Conservation (phyloP, 2,329 filamentous ascomycete genomes). For the Hymenoscyphus scutula region DNA sequence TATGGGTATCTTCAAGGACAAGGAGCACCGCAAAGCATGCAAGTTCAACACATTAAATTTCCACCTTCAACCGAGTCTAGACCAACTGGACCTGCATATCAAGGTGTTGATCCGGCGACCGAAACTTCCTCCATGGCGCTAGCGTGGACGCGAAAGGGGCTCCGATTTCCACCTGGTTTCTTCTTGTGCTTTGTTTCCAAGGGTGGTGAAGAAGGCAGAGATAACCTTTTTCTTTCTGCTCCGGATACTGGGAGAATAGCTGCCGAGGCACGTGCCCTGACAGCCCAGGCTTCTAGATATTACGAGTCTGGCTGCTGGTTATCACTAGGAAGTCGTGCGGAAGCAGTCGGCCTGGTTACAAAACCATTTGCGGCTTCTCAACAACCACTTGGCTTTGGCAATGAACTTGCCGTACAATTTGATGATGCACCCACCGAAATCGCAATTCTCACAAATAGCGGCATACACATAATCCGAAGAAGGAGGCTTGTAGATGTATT, state of each 20-base stretch:
- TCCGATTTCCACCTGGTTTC: slow-evolving; percentile 79
- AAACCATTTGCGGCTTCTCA: slow-evolving; percentile 67
- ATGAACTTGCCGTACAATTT: slow-evolving; percentile 95
- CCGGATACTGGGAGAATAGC: slow-evolving; percentile 87
- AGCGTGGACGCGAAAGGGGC: slow-evolving; percentile 49
- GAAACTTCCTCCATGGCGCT: slow-evolving; percentile 47
- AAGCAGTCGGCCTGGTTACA: slow-evolving; percentile 77
- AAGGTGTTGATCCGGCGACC: slow-evolving; percentile 26
- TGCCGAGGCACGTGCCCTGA: slow-evolving; percentile 44
- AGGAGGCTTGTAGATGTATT: slow-evolving; percentile 89
- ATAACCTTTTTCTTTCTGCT: slow-evolving; percentile 77
- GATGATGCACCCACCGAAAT: slow-evolving; percentile 80
- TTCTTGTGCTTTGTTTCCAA: slow-evolving; percentile 81
- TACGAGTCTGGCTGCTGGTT: slow-evolving; percentile 81
- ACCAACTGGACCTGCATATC: slow-evolving; percentile 30
- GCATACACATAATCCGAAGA: slow-evolving; percentile 81
- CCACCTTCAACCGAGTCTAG: slow-evolving; percentile 56
- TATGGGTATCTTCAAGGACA: slow-evolving; percentile 60
- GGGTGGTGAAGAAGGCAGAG: slow-evolving; percentile 55
- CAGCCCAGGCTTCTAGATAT: slow-evolving; percentile 44
- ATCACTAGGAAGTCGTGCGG: slow-evolving; percentile 67
- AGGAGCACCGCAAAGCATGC: slow-evolving; percentile 84
- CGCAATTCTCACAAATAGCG: slow-evolving; percentile 86
- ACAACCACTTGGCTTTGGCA: slow-evolving; percentile 79
- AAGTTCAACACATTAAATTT: slow-evolving; percentile 94